Base-by-base conservation (phyloP, 306 rosid species). In the Corylus heterophylla region DNA sequence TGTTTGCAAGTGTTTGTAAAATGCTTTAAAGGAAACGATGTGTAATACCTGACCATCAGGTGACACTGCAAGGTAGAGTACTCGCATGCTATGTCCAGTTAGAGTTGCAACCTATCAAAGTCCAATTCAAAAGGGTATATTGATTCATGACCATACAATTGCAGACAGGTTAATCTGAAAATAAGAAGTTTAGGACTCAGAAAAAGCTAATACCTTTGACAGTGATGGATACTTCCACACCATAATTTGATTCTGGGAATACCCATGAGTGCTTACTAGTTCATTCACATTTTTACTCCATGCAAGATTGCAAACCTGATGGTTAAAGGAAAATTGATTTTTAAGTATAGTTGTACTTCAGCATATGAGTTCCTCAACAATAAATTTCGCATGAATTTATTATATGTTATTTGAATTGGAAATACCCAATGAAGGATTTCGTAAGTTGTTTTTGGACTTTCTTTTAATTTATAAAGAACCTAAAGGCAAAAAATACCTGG, bases 261-360 rank as follows among this genome's bases (percentile, higher is more conserved):
- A 95, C 31, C 99, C 99, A 59, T 95, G 99, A 51, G 99, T 93
- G 75, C 99, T 94, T 48, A 96, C 99, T 72, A 96, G 66, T 80
- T 96, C 99, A 78, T 96, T 96, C 10, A 96, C 99, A 78, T 96
- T 96, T 84, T 91, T 96, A 83, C 98, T 96, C 99, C 99, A 96
- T 49, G 90, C 90, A 71, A 96, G 99, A 84, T 93, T 96, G 86
- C 99, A 96, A 3, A 96, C 99, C 99, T 94, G 86, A 70, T 81
- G 8, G 54, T 78, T 76, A 69, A 68, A 47, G 45, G 14, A 73
- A n/a, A 76, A 8, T 39, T 16, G 12, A 39, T n/a, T 44, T 39
- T 1, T 7, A 35, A 18, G 29, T 51, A 10, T 48, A 29, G 37
- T 52, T 50, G 42, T 66, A 12, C 29, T 52, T 63, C 25, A 12